A percentile compares a stretch with the other conserved stretches of the same genome.
Evolutionary conservation across 2,329 filamentous ascomycete genomes (phyloP).

Genomic region (Neopestalotiopsis sp.): DNA sequence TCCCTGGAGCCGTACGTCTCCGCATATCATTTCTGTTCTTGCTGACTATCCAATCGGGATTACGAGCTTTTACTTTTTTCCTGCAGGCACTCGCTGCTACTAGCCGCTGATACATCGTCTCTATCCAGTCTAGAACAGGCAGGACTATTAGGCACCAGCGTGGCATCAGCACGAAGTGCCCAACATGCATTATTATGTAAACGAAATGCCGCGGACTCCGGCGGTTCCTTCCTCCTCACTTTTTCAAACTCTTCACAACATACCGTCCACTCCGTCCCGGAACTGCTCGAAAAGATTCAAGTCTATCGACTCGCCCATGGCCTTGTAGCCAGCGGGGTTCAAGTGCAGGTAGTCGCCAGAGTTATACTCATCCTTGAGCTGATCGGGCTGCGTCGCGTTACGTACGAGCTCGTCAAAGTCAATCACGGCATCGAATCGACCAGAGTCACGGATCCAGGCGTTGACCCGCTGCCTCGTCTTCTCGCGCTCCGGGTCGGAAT

Average conservation of each 20-base stretch:
- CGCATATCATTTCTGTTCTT: not conserved
- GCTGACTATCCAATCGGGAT: not conserved
- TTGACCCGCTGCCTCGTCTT: constrained; percentile 61
- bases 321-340: constrained; percentile 59
- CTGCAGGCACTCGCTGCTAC: not conserved
- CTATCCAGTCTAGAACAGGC: not conserved
- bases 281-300: constrained; percentile 52
- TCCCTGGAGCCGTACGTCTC: not conserved
- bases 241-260: not conserved
- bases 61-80: too few species aligned
- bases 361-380: constrained; percentile 52
- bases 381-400: constrained; percentile 46
- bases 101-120: not conserved
- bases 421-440: constrained; percentile 63
- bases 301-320: constrained; percentile 60
- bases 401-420: constrained; percentile 65
- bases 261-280: constrained; percentile 30
- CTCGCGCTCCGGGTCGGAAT: constrained; percentile 58
- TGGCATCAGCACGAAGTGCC: not conserved
- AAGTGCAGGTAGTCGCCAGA: constrained; percentile 67
- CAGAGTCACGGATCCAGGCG: constrained; percentile 59
- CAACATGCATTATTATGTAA: not conserved
- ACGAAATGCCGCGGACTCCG: not conserved
- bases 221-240: not conserved
- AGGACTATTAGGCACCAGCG: not conserved